Conservation (phyloP, 2,329 filamentous ascomycete genomes). For the Acrodontium crateriforme region DNA sequence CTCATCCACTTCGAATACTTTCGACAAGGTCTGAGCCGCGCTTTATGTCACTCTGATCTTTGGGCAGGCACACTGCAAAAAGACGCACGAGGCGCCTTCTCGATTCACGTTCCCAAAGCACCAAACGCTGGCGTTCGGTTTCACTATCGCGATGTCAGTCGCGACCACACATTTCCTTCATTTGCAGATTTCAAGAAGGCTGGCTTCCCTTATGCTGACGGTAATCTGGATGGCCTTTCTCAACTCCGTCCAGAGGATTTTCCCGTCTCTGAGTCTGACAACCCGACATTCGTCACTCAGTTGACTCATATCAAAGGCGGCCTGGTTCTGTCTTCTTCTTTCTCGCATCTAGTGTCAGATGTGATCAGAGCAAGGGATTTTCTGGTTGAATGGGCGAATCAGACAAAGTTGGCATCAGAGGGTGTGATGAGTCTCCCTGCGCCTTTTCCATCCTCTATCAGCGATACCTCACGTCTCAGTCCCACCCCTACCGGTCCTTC, state of each 20-base stretch:
- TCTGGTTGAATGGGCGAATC: slow-evolving; percentile 1
- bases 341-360: slow-evolving; percentile 3
- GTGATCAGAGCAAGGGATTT: slow-evolving; percentile 1
- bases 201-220: slow-evolving; percentile 4
- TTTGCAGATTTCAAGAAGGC: slow-evolving; percentile 2
- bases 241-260: slow-evolving; percentile 1
- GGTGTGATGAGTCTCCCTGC: slow-evolving; percentile 1
- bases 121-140: slow-evolving; percentile 4
- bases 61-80: slow-evolving; percentile 1
- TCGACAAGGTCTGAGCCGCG: slow-evolving; percentile 1
- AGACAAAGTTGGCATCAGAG: slow-evolving; percentile 1
- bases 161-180: slow-evolving; percentile 3
- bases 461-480: slow-evolving; percentile 1
- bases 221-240: slow-evolving; percentile 1
- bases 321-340: slow-evolving; percentile 2
- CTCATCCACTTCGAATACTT: slow-evolving; percentile 1
- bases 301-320: slow-evolving; percentile 3
- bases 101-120: slow-evolving; percentile 2
- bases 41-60: slow-evolving; percentile 1
- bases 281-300: slow-evolving; percentile 2
- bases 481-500: background rate
- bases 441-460: background rate
- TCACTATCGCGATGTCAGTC: slow-evolving; percentile 3
- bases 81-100: slow-evolving; percentile 4
- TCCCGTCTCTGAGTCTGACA: slow-evolving; percentile 1